Evolutionary conservation across 2,329 filamentous ascomycete genomes (phyloP).

Genomic region (Domatiomyces globalis): DNA sequence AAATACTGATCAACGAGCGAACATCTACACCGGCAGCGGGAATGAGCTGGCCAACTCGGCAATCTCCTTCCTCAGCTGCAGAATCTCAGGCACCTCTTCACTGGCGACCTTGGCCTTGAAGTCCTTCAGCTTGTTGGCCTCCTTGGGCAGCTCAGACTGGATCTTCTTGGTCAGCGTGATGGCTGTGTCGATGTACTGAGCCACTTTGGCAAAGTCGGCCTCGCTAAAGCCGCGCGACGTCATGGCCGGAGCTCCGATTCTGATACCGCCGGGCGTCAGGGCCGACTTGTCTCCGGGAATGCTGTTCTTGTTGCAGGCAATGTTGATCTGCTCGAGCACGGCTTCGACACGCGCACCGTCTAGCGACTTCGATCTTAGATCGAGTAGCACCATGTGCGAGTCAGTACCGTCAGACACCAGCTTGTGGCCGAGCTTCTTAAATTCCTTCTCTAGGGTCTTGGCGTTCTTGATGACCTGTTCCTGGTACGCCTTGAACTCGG

Average conservation of each 20-base stretch:
- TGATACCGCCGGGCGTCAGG: constrained; percentile 78
- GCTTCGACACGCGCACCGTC: constrained; percentile 89
- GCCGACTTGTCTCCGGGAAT: constrained; percentile 91
- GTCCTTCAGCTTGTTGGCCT: constrained; percentile 99
- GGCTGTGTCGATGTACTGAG: constrained; percentile 70
- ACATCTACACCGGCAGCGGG: constrained; percentile 64
- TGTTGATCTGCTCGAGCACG: constrained; percentile 79
- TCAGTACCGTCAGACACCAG: constrained; percentile 92
- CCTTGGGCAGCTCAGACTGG: constrained; percentile 75
- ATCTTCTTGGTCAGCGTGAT: constrained; percentile 75
- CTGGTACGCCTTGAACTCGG: constrained; percentile 91
- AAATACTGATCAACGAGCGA: background rate
- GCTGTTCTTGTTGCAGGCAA: constrained; percentile 99
- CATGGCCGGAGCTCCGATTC: constrained; percentile 95
- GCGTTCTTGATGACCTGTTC: constrained; percentile 84
- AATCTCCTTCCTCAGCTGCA: constrained; percentile 78
- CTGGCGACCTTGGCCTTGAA: constrained; percentile 84
- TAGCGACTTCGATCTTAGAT: constrained; percentile 72
- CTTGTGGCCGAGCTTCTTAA: constrained; percentile 70
- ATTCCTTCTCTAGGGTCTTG: constrained; percentile 64
- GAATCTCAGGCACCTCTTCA: constrained; percentile 68
- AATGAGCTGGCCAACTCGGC: constrained; percentile 73
- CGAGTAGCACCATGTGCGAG: constrained; percentile 91
- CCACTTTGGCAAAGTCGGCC: constrained; percentile 74
- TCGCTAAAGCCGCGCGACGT: constrained; percentile 86